phyloP scores from a whole-genome alignment of 257 asterid genomes.

The Anisodus tanguticus region DNA sequence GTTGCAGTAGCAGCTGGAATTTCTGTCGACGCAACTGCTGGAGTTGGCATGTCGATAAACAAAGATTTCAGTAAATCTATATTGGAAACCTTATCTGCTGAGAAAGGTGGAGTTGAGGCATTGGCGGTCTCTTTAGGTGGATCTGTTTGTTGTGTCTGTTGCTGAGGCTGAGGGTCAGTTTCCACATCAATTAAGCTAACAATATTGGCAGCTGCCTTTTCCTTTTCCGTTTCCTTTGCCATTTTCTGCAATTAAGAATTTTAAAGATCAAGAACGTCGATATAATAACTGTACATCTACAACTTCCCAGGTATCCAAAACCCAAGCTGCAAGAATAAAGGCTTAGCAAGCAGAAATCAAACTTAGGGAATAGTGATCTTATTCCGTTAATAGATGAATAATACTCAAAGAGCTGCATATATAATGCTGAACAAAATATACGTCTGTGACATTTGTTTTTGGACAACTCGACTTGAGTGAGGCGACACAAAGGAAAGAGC shows the following conservation, averaged over 20 bases:
- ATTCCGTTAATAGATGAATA: neutral
- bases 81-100: constrained; percentile 40
- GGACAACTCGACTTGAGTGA: neutral
- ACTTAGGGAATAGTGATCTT: neutral
- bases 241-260: constrained; percentile 43
- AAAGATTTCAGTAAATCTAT: constrained; percentile 54
- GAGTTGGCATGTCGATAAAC: constrained; percentile 57
- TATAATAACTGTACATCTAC: neutral
- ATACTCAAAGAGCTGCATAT: neutral
- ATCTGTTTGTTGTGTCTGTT: constrained; percentile 36
- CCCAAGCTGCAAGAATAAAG: neutral
- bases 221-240: constrained; percentile 41
- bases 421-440: neutral
- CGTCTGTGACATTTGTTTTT: neutral
- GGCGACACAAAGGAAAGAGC: neutral
- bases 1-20: constrained; percentile 28
- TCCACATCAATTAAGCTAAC: constrained; percentile 76
- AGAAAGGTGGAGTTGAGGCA: constrained; percentile 37
- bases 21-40: constrained; percentile 41
- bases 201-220: constrained; percentile 35
- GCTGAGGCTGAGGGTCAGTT: constrained; percentile 44
- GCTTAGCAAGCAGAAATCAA: neutral
- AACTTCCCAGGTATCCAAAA: too few species aligned
- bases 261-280: constrained; percentile 16
- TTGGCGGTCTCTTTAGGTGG: constrained; percentile 33